phyloP scores from a whole-genome alignment of 139 green algal genomes.

The Chlamydomonas sphaeroides region DNA sequence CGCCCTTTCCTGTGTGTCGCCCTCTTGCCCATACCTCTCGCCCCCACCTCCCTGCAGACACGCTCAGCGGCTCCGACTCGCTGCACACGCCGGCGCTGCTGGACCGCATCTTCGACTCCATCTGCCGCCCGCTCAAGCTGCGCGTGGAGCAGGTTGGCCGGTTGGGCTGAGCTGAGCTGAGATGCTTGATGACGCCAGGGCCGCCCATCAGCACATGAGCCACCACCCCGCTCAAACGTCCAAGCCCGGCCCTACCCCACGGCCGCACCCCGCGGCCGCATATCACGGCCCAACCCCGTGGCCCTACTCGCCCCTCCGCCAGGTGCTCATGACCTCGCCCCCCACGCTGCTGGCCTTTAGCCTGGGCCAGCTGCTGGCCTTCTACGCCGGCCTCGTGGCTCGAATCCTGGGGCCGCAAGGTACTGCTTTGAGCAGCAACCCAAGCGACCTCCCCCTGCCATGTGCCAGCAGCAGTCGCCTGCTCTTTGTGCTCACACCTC shows the following conservation, averaged over 20 bases:
- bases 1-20: too few species aligned
- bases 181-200: too few species aligned
- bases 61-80: slow-evolving; percentile 39
- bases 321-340: slow-evolving; percentile 83
- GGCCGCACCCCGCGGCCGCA: too few species aligned
- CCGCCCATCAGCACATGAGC: too few species aligned
- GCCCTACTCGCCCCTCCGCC: slow-evolving; percentile 13
- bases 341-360: slow-evolving; percentile 84
- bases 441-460: too few species aligned
- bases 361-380: slow-evolving; percentile 83
- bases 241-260: too few species aligned
- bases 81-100: slow-evolving; percentile 78
- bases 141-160: slow-evolving; percentile 75
- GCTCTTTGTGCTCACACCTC: too few species aligned
- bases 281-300: too few species aligned
- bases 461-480: too few species aligned
- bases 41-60: background rate
- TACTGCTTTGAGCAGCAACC: too few species aligned
- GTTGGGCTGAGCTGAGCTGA: too few species aligned
- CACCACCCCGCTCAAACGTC: too few species aligned
- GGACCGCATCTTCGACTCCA: slow-evolving; percentile 92
- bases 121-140: slow-evolving; percentile 94
- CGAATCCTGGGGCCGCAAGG: slow-evolving; percentile 52
- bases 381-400: slow-evolving; percentile 73
- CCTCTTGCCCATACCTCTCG: background rate